Base-by-base conservation (phyloP, 1,284 basidiomycete species). In the Amylostereum areolatum region DNA sequence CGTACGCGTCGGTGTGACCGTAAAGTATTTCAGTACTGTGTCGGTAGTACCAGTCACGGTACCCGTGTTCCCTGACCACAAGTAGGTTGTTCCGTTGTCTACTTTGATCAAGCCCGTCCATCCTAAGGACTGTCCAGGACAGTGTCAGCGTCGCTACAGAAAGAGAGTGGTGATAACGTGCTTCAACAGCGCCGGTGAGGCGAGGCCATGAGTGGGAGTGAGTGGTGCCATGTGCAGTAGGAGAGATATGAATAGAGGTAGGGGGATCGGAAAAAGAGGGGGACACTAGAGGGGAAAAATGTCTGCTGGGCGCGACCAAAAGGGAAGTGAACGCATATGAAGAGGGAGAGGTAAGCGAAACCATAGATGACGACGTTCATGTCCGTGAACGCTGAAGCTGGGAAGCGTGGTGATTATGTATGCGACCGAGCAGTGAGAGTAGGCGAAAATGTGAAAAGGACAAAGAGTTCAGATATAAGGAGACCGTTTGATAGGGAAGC, bases 1-100 rank as follows among this genome's bases (percentile, higher is more conserved):
- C 3, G 55, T 56, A 31, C 55, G 48, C 5, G 55, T 57, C 30
- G 52, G 43, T 0, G 52, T 56, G 28, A 56, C 29, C 56, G 68
- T 60, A 28, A 25, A 10, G 12, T 7, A 43, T 12, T 12, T 33
- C 42, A 4, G 32, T 47, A 27, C 25, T 27, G 41, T 18, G n/a
- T 12, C 12, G 27, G 61, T 64, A 41, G 75, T 69, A 1, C 67
- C n/a, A n/a, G n/a, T n/a, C n/a, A n/a, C n/a, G n/a, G 79, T 75
- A 41, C 53, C 59, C 2, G 81, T n/a, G n/a, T n/a, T n/a, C n/a
- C n/a, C n/a, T n/a, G n/a, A n/a, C n/a, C n/a, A n/a, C n/a, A n/a
- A n/a, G n/a, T n/a, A n/a, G 8, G 41, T 43, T 4, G 25, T 27
- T n/a, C n/a, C n/a, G 28, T 43, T 43, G 41, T 43, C 41, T 18